These are phyloP conservation scores for Lipomyces oligophaga DNA, from an alignment of 805 yeast species.

Conservation along the genomic window DNA sequence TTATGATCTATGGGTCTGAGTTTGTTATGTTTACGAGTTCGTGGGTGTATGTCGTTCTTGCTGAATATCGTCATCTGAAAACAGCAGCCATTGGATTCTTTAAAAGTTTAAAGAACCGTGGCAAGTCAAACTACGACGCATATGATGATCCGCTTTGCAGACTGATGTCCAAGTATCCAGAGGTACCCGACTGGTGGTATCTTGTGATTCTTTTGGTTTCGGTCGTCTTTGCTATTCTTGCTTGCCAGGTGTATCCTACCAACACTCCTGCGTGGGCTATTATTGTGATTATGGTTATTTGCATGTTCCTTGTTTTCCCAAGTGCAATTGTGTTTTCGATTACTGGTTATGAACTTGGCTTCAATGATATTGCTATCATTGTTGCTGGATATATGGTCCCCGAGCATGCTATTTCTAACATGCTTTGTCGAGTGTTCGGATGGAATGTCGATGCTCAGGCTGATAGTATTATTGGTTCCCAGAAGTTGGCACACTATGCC, in stretches of 20 bases:
- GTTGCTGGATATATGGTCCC: conserved; percentile 55
- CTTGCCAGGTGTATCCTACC: conserved; percentile 38
- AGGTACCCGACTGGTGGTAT: conserved; percentile 67
- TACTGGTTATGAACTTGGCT: conserved; percentile 48
- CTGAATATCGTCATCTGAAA: conserved; percentile 34
- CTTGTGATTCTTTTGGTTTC: conserved; percentile 43
- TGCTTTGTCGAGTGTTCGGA: conserved; percentile 60
- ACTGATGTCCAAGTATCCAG: conserved; percentile 52
- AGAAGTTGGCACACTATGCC: conserved; percentile 62
- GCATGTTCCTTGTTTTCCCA: conserved; percentile 56
- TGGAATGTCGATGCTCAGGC: conserved; percentile 50
- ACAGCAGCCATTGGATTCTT: conserved; percentile 32
- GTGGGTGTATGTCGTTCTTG: conserved; percentile 9
- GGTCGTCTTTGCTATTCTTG: conserved; percentile 35
- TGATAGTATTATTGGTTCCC: conserved; percentile 49
- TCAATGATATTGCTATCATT: neutral
- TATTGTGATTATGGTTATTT: conserved; percentile 52
- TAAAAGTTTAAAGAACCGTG: conserved; percentile 1
- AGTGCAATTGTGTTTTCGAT: conserved; percentile 59
- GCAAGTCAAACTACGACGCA: conserved; percentile 2
- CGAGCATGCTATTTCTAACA: conserved; percentile 57
- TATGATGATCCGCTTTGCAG: conserved; percentile 18
- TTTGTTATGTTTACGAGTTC: conserved; percentile 40
- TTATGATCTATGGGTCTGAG: conserved; percentile 56
- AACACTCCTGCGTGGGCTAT: conserved; percentile 63